A percentile compares a stretch with the other conserved stretches of the same genome.
These are phyloP conservation scores for Ogataea ganodermae DNA, from an alignment of 805 yeast genomes.

Conservation along the genomic window DNA sequence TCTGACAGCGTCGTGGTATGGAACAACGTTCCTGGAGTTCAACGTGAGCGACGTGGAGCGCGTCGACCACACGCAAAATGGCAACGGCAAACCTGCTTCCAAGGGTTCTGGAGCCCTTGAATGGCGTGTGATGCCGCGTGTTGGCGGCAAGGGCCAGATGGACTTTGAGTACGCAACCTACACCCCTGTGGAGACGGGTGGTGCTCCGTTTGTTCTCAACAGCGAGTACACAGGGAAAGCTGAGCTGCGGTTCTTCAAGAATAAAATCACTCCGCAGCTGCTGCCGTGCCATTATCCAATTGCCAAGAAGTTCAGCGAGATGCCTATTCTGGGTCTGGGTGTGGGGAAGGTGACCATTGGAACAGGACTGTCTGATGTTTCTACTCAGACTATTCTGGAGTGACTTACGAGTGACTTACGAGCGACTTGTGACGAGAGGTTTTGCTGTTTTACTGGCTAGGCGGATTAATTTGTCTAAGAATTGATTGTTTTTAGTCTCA, in stretches of 20 bases:
- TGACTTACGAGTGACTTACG: neutral
- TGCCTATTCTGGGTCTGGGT: constrained; percentile 9
- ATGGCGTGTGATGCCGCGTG: constrained; percentile 11
- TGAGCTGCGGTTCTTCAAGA: constrained; percentile 10
- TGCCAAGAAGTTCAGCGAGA: constrained; percentile 12
- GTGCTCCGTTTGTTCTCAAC: constrained; percentile 10
- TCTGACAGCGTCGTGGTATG: constrained; percentile 13
- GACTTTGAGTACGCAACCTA: constrained; percentile 12
- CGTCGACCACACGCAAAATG: neutral
- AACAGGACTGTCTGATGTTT: constrained; percentile 11
- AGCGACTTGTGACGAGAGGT: neutral
- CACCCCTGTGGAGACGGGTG: constrained; percentile 12
- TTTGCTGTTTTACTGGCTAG: too few relatives aligned
- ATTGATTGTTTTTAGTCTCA: too few relatives aligned
- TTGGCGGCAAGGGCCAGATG: constrained; percentile 12
- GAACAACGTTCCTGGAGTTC: constrained; percentile 13
- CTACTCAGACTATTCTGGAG: constrained; percentile 10
- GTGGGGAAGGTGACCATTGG: constrained; percentile 10
- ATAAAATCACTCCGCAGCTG: constrained; percentile 10
- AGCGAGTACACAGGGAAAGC: constrained; percentile 11
- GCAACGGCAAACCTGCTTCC: neutral
- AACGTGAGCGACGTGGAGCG: constrained; percentile 10
- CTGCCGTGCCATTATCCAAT: constrained; percentile 15
- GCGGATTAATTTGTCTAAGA: too few relatives aligned
- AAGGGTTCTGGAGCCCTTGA: constrained; percentile 10